These are phyloP conservation scores for Cornus florida DNA, from an alignment of 148 eudicot species.

Conservation along the genomic window DNA sequence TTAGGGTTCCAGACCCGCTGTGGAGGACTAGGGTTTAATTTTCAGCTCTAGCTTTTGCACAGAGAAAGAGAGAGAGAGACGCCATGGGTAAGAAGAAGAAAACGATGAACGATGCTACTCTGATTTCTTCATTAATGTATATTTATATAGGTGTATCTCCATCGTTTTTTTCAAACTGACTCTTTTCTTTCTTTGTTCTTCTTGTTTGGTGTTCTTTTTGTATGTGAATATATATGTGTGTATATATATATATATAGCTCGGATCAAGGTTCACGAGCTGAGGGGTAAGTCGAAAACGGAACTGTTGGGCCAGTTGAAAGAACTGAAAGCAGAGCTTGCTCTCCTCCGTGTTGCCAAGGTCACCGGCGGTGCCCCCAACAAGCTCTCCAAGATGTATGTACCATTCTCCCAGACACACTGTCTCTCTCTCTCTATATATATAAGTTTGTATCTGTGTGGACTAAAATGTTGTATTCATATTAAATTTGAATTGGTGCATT, in stretches of 20 bases:
- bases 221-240: not conserved
- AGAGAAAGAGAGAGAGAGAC: not conserved
- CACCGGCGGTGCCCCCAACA: conserved; percentile 80
- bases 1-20: conserved; percentile 16
- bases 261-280: conserved; percentile 72
- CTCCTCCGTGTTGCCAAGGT: conserved; percentile 77
- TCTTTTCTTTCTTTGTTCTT: not conserved
- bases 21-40: not conserved
- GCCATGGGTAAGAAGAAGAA: conserved; percentile 14
- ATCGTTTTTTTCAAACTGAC: conserved; percentile 1
- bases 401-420: not conserved
- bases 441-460: not conserved
- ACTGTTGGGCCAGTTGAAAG: conserved; percentile 47
- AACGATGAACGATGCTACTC: not conserved
- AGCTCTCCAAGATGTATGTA: conserved; percentile 66
- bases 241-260: conserved; percentile 26
- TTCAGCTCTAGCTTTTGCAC: not conserved
- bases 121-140: no score
- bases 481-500: not conserved
- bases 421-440: not conserved
- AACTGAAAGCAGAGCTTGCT: conserved; percentile 64
- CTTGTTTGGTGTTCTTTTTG: not conserved
- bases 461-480: not conserved
- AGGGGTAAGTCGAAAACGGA: conserved; percentile 59
- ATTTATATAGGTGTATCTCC: not conserved